Evolutionary conservation across 2,329 filamentous ascomycete genomes (phyloP).

Genomic region (Xylaria multiplex): DNA sequence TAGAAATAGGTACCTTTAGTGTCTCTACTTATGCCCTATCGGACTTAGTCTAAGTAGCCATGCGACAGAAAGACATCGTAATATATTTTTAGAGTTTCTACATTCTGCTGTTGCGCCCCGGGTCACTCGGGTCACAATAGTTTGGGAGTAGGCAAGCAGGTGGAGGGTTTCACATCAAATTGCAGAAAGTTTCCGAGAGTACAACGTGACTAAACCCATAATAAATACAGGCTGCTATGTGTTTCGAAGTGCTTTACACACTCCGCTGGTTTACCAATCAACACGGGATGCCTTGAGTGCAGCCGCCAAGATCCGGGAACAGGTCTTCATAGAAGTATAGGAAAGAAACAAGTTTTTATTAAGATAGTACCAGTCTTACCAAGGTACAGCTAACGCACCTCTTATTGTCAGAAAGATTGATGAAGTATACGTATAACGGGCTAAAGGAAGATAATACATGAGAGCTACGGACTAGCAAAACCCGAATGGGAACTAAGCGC

Average conservation of each 20-base stretch:
- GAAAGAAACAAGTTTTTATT: not conserved
- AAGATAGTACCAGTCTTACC: not conserved
- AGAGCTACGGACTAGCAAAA: conserved; percentile 17
- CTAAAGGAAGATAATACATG: conserved; percentile 11
- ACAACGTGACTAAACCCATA: not conserved
- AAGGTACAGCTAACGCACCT: not conserved
- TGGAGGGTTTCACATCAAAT: not conserved
- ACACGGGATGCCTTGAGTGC: not conserved
- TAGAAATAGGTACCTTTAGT: not conserved
- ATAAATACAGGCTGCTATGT: not conserved
- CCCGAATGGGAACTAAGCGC: conserved; percentile 11
- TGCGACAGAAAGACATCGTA: not conserved
- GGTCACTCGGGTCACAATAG: too few species aligned
- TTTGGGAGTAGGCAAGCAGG: not conserved
- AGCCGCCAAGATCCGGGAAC: not conserved
- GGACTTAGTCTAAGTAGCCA: not conserved
- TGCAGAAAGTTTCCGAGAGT: not conserved
- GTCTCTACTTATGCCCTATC: not conserved
- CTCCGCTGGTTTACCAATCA: not conserved
- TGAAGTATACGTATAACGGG: conserved; percentile 2
- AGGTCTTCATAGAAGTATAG: not conserved
- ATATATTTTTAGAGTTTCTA: too few species aligned
- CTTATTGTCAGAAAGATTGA: not conserved
- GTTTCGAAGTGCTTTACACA: not conserved
- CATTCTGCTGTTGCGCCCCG: not conserved